Evolutionary conservation across 306 rosid species (phyloP), one percentile per base, ranked within the genome.

Genomic region (Argentina anserina): DNA sequence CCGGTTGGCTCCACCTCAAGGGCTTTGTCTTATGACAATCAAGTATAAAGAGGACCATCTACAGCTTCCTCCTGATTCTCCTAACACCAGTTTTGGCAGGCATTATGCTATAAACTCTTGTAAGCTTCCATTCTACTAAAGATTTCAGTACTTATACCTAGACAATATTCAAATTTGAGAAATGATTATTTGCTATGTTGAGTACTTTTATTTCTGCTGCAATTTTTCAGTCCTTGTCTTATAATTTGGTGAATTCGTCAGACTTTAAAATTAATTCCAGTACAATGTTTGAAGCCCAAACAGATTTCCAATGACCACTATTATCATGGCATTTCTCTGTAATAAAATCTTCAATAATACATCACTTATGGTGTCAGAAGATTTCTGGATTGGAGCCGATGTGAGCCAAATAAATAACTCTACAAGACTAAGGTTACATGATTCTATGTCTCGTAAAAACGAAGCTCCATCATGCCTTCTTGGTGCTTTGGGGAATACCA

Each of bases 391-490:
- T 46, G 23, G 21, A n/a, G 40, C 40, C 40, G 34, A 69, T 12
- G 33, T 14, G 74, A 70, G 14, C 65, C 49, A 37, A 71, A 60
- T 52, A 11, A 37, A 23, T 18, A 9, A 55, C 52, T 43, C 67
- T 26, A 56, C 67, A 26, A 0, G 11, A 15, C 43, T 26, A 40
- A 53, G 42, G 18, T 31, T 12, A 58, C 49, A 58, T 28, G 42
- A 59, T 72, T 55, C 79, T 80, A 90, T 65, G 87, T 84, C 83
- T 94, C 97, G 9, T 73, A 88, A 78, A 94, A 91, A 18, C 99
- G 96, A 74, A 94, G 99, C 85, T 91, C 99, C 52, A 88, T 75
- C 97, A 94, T 91, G 76, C 82, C 88, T 84, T 94, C 99, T 78
- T 70, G 79, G 37, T 87, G 91, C 78, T 83, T 88, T 21, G 95